These are phyloP conservation scores for Phytopythium sindhum DNA, from an alignment of 352 stramenopile species.

Conservation along the genomic window DNA sequence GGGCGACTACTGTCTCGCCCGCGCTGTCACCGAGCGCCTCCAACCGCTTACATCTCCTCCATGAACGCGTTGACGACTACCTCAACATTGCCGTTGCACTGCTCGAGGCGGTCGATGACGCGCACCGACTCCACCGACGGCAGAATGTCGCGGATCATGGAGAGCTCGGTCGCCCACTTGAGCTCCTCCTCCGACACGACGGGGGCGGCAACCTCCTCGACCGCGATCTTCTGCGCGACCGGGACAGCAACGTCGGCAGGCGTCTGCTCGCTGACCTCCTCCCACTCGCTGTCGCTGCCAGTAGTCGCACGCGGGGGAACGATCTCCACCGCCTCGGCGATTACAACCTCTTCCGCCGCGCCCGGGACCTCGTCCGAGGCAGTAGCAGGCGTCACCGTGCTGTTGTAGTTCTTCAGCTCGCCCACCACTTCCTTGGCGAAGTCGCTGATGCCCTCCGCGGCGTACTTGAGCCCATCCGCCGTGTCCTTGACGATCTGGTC, in stretches of 20 bases:
- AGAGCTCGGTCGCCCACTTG: constrained; percentile 73
- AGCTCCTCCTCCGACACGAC: constrained; percentile 60
- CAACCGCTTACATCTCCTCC: constrained; percentile 54
- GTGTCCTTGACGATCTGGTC: constrained; percentile 82
- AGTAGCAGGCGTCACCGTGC: constrained; percentile 21
- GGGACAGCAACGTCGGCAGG: constrained; percentile 17
- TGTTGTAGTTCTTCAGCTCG: constrained; percentile 62
- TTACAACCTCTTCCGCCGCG: constrained; percentile 20
- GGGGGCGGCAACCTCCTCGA: constrained; percentile 29
- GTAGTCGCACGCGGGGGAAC: constrained; percentile 13
- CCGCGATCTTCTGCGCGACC: constrained; percentile 33
- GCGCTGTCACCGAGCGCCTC: neutral
- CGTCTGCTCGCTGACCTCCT: constrained; percentile 47
- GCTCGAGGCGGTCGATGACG: constrained; percentile 68
- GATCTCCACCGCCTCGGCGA: constrained; percentile 23
- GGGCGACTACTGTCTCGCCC: neutral
- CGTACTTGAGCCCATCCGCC: constrained; percentile 68
- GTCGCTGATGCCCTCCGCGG: constrained; percentile 62
- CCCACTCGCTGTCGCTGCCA: constrained; percentile 64
- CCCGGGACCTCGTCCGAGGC: constrained; percentile 21
- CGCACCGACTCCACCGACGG: constrained; percentile 40
- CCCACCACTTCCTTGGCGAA: constrained; percentile 77
- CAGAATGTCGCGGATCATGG: constrained; percentile 76
- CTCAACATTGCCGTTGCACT: constrained; percentile 79
- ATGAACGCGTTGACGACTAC: constrained; percentile 80